These are phyloP conservation scores for Fusarium aywerte DNA, from an alignment of 2,329 filamentous ascomycete species.

Conservation along the genomic window DNA sequence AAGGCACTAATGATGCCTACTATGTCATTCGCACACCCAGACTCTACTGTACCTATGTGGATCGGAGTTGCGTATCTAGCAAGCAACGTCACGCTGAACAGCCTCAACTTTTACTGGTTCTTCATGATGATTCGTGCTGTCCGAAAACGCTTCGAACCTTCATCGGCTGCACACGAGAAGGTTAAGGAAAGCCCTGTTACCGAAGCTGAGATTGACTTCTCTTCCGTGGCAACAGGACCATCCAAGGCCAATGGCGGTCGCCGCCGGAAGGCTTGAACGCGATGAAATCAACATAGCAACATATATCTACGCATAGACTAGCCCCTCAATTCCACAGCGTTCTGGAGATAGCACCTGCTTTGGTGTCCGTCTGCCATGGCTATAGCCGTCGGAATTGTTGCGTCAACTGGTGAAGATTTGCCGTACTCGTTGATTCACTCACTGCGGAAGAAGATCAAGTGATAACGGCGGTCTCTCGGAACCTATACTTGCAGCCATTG, in stretches of 20 bases:
- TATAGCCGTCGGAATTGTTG: not conserved
- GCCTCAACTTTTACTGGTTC: conserved; percentile 87
- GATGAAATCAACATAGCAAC: not conserved
- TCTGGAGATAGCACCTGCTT: not conserved
- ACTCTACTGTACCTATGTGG: conserved; percentile 73
- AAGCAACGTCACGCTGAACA: conserved; percentile 77
- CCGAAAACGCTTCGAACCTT: conserved; percentile 76
- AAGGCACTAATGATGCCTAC: conserved; percentile 34
- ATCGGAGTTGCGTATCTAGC: conserved; percentile 73
- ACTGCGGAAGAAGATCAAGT: not conserved
- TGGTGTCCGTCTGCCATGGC: not conserved
- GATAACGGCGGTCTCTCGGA: too few species aligned
- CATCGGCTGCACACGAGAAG: conserved; percentile 47
- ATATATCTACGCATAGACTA: not conserved
- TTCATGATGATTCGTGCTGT: conserved; percentile 86
- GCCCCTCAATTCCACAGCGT: not conserved
- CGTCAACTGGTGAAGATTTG: not conserved
- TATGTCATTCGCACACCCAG: conserved; percentile 60
- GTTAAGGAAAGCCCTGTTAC: conserved; percentile 43
- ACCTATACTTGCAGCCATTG: not conserved
- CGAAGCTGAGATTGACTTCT: conserved; percentile 47
- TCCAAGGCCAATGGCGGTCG: conserved; percentile 33
- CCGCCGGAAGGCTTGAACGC: conserved; percentile 48
- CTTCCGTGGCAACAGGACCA: conserved; percentile 47
- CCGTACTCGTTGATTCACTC: not conserved